phyloP scores from a whole-genome alignment of 73 alveolate species.

The Paramecium octaurelia region DNA sequence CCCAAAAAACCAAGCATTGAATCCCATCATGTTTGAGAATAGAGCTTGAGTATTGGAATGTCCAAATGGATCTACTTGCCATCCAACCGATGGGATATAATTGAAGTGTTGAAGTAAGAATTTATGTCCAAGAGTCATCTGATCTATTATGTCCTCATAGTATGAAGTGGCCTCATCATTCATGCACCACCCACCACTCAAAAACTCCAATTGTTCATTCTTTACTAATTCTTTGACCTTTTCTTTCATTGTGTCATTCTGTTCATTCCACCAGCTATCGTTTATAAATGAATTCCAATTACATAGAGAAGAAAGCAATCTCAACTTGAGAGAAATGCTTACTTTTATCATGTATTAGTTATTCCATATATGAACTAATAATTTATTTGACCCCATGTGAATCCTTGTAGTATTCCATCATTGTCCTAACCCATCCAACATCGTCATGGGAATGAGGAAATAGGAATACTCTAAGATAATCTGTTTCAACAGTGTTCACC shows the following conservation, averaged over 20 bases:
- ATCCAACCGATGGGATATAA: constrained; percentile 84
- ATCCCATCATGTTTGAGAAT: constrained; percentile 88
- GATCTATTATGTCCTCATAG: constrained; percentile 82
- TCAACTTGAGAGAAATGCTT: constrained; percentile 86
- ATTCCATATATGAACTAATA: constrained; percentile 61
- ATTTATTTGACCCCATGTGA: constrained; percentile 61
- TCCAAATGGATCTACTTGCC: constrained; percentile 97
- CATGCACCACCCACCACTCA: constrained; percentile 93
- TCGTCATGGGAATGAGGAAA: constrained; percentile 96
- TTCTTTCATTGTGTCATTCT: constrained; percentile 72
- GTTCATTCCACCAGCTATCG: constrained; percentile 79
- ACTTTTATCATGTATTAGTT: constrained; percentile 64
- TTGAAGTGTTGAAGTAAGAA: constrained; percentile 84
- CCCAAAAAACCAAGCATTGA: constrained; percentile 86
- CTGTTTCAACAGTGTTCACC: neutral
- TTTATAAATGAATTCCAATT: neutral
- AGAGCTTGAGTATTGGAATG: constrained; percentile 91
- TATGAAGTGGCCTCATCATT: constrained; percentile 90
- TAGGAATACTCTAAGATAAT: constrained; percentile 69
- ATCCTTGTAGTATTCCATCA: constrained; percentile 74
- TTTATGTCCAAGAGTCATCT: constrained; percentile 87
- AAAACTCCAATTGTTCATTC: constrained; percentile 80
- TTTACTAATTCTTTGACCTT: constrained; percentile 73
- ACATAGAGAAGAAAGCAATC: constrained; percentile 83
- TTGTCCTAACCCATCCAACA: constrained; percentile 94